Base-by-base conservation (phyloP, 78 protist genomes). In the Guillardia theta region DNA sequence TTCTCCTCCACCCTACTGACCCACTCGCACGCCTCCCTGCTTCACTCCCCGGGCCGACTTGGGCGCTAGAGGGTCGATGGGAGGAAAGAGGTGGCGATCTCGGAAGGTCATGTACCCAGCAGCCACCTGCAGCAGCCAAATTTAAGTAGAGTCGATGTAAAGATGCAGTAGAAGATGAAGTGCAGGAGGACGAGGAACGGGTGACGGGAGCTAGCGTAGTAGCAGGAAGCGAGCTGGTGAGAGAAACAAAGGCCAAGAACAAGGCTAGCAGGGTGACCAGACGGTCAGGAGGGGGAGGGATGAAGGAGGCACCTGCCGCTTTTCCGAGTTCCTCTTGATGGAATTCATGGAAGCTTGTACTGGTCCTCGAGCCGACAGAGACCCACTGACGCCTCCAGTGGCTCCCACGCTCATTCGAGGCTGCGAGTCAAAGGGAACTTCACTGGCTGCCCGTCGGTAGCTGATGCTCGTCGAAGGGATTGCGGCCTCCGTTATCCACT, bases 401-500 rank as follows among this genome's bases (percentile, higher is more conserved):
- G 30, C 70, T 3, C 27, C 70, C 70, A 53, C 64, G 64, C 64
- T 19, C 64, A 53, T 53, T 19, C 64, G 64, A 53, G 64, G 64
- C 33, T 21, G 64, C 12, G 64, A 53, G 64, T 21, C 33, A 53
- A 19, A 53, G 64, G 19, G 64, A 53, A 19, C 12, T 12, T 12
- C 33, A 53, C 33, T 53, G 64, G 64, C 33, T 53, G 19, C 33
- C 64, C 33, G 64, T 4, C 45, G 41, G 87, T 36, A 36, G 87
- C 47, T 37, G 87, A 37, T 37, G 87, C 47, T 22, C 47, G 87
- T 18, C 47, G 87, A 70, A 43, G 87, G 87, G 41, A 70, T 43
- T 22, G 41, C 1, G 50, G 50, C 90, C 53, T 80, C 90, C 19
- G 90, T 80, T 46, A 80, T 80, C 90, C 90, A 80, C 30, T 95